These are phyloP conservation scores for Chrysoporthe cubensis DNA, from an alignment of 2,329 filamentous ascomycete species.

Conservation along the genomic window DNA sequence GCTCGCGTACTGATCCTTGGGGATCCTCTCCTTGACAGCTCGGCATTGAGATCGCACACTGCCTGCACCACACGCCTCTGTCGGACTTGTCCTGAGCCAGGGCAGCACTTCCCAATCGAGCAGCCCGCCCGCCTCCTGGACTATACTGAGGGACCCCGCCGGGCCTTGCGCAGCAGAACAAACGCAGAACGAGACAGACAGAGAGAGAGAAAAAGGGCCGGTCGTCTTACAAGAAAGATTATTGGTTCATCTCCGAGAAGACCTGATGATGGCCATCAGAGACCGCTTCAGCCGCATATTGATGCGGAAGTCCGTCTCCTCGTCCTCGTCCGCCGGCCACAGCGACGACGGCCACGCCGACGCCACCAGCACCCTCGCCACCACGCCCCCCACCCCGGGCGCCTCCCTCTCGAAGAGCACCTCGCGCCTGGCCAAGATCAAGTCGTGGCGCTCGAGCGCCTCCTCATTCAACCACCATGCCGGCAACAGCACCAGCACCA, in stretches of 20 bases:
- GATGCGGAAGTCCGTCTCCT: slow-evolving; percentile 23
- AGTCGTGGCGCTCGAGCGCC: slow-evolving; percentile 21
- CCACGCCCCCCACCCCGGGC: too few relatives aligned
- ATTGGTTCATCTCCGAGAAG: background rate
- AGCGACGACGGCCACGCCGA: slow-evolving; percentile 2
- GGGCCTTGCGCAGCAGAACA: background rate
- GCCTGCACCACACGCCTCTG: background rate
- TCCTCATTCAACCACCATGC: background rate
- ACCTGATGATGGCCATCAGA: slow-evolving; percentile 24
- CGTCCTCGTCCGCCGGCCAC: slow-evolving; percentile 22
- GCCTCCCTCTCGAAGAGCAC: background rate
- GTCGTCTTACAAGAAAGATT: too few relatives aligned
- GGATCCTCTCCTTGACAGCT: background rate
- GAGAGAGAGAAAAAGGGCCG: background rate
- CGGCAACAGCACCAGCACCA: background rate
- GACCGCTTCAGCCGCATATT: slow-evolving; percentile 25
- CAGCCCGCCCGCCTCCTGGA: too few relatives aligned
- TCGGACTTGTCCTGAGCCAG: too few relatives aligned
- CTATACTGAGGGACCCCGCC: background rate
- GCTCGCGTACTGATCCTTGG: too few relatives aligned
- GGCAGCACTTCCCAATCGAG: too few relatives aligned
- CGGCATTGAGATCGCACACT: background rate
- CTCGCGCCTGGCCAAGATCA: slow-evolving; percentile 17
- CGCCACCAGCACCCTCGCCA: background rate
- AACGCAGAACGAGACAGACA: background rate